phyloP scores from a whole-genome alignment of 331 rosid genomes.

The Rhamnella rubrinervis region DNA sequence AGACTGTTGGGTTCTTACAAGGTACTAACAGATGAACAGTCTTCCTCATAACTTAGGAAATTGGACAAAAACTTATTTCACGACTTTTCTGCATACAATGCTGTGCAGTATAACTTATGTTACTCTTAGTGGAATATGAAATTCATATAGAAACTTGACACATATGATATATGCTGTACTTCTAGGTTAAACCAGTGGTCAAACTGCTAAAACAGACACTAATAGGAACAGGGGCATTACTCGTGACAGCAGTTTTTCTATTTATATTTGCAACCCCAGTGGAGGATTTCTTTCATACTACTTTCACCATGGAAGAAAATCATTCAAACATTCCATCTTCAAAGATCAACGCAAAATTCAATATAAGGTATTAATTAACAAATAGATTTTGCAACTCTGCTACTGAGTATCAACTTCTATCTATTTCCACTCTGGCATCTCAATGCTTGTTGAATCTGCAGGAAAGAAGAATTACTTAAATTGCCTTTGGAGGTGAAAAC shows the following conservation, averaged over 20 bases:
- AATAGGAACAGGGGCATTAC: constrained; percentile 88
- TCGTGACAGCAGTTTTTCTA: constrained; percentile 74
- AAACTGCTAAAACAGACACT: constrained; percentile 88
- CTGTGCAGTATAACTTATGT: background rate
- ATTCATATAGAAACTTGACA: constrained; percentile 17
- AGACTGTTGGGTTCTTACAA: constrained; percentile 96
- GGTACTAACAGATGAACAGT: constrained; percentile 42
- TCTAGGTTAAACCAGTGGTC: constrained; percentile 93
- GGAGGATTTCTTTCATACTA: constrained; percentile 54
- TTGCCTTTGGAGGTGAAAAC: constrained; percentile 72
- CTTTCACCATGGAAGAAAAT: constrained; percentile 48
- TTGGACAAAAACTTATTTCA: background rate
- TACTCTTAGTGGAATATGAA: background rate
- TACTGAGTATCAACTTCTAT: background rate
- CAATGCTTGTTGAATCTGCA: constrained; percentile 30
- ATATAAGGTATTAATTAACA: constrained; percentile 52
- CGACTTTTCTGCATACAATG: background rate
- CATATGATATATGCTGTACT: background rate
- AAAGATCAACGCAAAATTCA: constrained; percentile 55
- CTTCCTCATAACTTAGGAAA: background rate
- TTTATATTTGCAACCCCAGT: constrained; percentile 87
- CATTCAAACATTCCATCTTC: constrained; percentile 41
- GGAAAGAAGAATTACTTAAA: constrained; percentile 89
- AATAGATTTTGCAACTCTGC: constrained; percentile 7
- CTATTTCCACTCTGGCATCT: background rate